These are phyloP conservation scores for Colletotrichum somersetense DNA, from an alignment of 2,329 filamentous ascomycete species.

Conservation along the genomic window DNA sequence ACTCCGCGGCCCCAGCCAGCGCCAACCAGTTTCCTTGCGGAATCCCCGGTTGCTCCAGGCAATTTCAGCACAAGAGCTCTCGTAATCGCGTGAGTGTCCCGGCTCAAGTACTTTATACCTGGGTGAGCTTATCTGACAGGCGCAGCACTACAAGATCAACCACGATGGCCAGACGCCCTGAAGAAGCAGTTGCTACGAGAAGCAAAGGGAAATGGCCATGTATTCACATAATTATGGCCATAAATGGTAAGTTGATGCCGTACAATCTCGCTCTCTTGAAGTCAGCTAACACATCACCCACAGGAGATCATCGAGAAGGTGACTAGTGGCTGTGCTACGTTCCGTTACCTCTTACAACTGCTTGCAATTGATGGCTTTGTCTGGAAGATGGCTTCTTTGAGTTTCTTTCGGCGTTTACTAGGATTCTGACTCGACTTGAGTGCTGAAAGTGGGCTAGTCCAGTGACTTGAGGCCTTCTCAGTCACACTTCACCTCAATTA, in stretches of 20 bases:
- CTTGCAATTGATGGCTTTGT: background rate
- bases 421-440: background rate
- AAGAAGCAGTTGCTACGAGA: background rate
- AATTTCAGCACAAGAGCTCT: background rate
- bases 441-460: too few relatives aligned
- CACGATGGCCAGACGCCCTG: background rate
- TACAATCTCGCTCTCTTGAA: too few relatives aligned
- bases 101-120: fast-evolving
- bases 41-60: background rate
- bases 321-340: too few relatives aligned
- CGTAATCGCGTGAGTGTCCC: background rate
- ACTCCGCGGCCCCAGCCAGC: fast-evolving
- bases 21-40: background rate
- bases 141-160: slow-evolving; percentile 12
- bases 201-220: too few relatives aligned
- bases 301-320: background rate
- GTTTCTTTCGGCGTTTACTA: background rate
- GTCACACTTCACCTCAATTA: too few relatives aligned
- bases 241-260: background rate
- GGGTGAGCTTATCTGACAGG: background rate
- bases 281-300: background rate
- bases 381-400: background rate
- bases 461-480: too few relatives aligned
- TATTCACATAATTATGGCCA: background rate
- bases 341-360: background rate